A percentile compares a stretch with the other conserved stretches of the same genome.
phyloP scores from a whole-genome alignment of 2,329 filamentous ascomycete genomes.

The Decorospora gaudefroyi region DNA sequence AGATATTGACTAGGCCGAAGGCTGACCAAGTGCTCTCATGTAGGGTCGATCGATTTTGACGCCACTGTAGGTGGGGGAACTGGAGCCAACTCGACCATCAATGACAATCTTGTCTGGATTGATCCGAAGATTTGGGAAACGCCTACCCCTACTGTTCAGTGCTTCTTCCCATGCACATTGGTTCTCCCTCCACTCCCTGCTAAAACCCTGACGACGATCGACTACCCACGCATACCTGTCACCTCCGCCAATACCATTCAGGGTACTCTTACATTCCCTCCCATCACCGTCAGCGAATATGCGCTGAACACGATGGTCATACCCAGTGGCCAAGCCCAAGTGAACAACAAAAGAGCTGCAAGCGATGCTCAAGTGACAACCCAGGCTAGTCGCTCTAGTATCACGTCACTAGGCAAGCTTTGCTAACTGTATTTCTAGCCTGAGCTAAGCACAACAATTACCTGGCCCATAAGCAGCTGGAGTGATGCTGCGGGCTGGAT shows the following conservation, averaged over 20 bases:
- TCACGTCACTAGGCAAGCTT: not conserved
- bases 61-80: slow-evolving; percentile 6
- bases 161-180: slow-evolving; percentile 10
- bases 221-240: slow-evolving; percentile 8
- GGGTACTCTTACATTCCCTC: slow-evolving; percentile 12
- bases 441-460: not conserved
- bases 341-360: not conserved
- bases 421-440: not conserved
- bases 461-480: not conserved
- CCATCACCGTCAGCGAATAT: slow-evolving; percentile 3
- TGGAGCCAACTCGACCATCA: slow-evolving; percentile 12
- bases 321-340: not conserved
- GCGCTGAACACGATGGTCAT: not conserved
- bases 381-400: not conserved
- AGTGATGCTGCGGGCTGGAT: not conserved
- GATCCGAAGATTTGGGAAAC: slow-evolving; percentile 6
- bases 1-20: not conserved
- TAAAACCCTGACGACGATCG: slow-evolving; percentile 6
- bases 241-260: slow-evolving; percentile 3
- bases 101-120: not conserved
- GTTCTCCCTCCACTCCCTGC: slow-evolving; percentile 8
- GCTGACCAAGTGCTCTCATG: not conserved
- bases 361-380: not conserved
- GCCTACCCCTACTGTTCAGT: slow-evolving; percentile 9
- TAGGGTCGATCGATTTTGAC: slow-evolving; percentile 18